phyloP scores from a whole-genome alignment of 139 green algal genomes.

The Auxenochlorella pyrenoidosa region DNA sequence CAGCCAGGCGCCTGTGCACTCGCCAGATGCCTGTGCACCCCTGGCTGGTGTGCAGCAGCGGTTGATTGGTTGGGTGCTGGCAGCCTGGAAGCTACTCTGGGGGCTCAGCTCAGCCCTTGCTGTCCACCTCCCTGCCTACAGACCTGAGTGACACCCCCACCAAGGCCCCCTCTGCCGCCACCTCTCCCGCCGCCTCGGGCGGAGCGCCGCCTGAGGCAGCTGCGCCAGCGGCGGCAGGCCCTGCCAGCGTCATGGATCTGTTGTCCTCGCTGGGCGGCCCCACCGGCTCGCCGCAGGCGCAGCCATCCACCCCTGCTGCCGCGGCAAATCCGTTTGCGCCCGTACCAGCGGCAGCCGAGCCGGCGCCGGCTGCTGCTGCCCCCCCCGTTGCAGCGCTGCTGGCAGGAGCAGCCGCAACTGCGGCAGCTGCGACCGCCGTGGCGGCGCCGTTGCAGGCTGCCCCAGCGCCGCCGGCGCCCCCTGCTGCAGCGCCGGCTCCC shows the following conservation, averaged over 20 bases:
- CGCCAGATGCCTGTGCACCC: too few relatives aligned
- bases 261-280: conserved; percentile 23
- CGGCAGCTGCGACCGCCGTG: neutral
- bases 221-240: neutral
- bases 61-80: too few relatives aligned
- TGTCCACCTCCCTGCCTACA: neutral
- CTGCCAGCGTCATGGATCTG: conserved; percentile 40
- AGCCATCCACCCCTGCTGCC: neutral
- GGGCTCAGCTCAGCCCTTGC: too few relatives aligned
- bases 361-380: neutral
- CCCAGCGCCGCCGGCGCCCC: neutral
- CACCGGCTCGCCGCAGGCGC: neutral
- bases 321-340: conserved; percentile 3
- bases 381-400: neutral
- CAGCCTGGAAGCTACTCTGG: too few relatives aligned
- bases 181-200: neutral
- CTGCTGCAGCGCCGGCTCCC: neutral
- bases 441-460: neutral
- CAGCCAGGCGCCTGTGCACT: too few relatives aligned
- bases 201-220: conserved; percentile 7
- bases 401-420: neutral
- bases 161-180: neutral
- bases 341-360: neutral
- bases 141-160: conserved; percentile 25
- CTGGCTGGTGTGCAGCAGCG: too few relatives aligned